Base-by-base conservation (phyloP, 495 filamentous ascomycete species). In the Penicillium steckii region DNA sequence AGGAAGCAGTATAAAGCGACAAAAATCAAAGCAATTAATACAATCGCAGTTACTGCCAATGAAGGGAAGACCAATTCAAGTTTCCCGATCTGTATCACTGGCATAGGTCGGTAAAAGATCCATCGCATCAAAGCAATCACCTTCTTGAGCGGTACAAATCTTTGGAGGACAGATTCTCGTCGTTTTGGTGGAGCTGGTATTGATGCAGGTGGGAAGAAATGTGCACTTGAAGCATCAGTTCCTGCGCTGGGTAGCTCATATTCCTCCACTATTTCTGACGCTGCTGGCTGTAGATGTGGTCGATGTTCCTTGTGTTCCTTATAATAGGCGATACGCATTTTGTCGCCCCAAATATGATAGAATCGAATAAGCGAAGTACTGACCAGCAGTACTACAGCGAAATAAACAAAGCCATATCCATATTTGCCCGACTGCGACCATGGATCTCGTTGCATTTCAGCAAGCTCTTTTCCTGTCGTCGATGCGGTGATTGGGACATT, bases 341-440 rank as follows among this genome's bases (percentile, higher is more conserved):
- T 91, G 74, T 96, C 91, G 32, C 88, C 88, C 84, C 88, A 94
- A 45, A 82, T 85, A 66, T 95, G 85, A 72, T 88, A 95, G 65
- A 85, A 81, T 53, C 89, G 81, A 61, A 91, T 71, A 10, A 83
- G 61, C 3, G 81, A 67, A 8, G 89, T 79, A 48, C 84, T 50
- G 33, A 81, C 75, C 50, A 91, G 70, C 38, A 96, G 60, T 46
- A 88, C 81, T 22, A 95, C 62, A 38, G 85, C 82, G 58, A 95
- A 94, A 65, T 92, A 96, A 3, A 90, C 87, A 84, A 89, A 94
- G 27, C 87, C 90, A 48, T 90, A 68, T n/a, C 77, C 89, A 69
- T 95, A 95, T 73, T 95, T 93, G 10, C 86, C 88, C n/a, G 89
- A 83, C 64, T 88, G 64, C 9, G 64, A 75, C 86, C 87, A 96